Evolutionary conservation across 441 rosid genomes (phyloP).

Genomic region (Capsella rubella): DNA sequence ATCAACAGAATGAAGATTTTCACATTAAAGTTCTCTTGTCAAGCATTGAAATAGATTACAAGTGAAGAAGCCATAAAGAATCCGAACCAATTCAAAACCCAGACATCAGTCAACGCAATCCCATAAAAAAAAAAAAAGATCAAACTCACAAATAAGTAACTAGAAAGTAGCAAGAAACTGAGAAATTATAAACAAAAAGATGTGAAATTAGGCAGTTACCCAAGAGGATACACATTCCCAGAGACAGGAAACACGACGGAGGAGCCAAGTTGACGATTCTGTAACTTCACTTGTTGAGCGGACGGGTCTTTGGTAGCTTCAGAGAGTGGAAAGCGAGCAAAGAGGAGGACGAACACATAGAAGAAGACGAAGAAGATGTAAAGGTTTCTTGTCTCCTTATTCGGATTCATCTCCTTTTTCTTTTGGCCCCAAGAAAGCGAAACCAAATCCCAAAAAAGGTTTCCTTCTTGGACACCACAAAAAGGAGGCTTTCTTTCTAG

Average conservation of each 20-base stretch:
- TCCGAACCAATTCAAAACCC: constrained; percentile 4
- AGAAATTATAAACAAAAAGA: neutral
- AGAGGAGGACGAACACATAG: constrained; percentile 18
- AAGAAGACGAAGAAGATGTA: constrained; percentile 6
- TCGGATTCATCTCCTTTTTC: constrained; percentile 19
- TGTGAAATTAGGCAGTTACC: constrained; percentile 48
- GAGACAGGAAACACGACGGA: constrained; percentile 65
- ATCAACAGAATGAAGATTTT: constrained; percentile 10
- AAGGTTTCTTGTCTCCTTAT: constrained; percentile 26
- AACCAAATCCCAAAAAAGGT: constrained; percentile 31
- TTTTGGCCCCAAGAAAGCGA: constrained; percentile 32
- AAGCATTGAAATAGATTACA: neutral
- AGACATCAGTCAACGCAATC: constrained; percentile 15
- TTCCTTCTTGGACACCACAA: constrained; percentile 11
- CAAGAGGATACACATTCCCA: constrained; percentile 92
- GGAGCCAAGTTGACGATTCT: constrained; percentile 48
- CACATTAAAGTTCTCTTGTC: neutral
- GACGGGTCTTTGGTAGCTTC: constrained; percentile 45
- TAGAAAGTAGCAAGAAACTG: neutral
- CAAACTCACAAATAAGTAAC: constrained; percentile 15
- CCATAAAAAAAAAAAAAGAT: neutral
- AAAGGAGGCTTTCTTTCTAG: neutral
- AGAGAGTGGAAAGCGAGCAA: constrained; percentile 17
- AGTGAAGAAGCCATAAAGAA: constrained; percentile 1
- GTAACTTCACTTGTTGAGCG: constrained; percentile 29